A percentile compares a stretch with the other conserved stretches of the same genome.
Evolutionary conservation across 192 early-diverging fungal genomes (phyloP).

Genomic region (Backusella morwellensis): DNA sequence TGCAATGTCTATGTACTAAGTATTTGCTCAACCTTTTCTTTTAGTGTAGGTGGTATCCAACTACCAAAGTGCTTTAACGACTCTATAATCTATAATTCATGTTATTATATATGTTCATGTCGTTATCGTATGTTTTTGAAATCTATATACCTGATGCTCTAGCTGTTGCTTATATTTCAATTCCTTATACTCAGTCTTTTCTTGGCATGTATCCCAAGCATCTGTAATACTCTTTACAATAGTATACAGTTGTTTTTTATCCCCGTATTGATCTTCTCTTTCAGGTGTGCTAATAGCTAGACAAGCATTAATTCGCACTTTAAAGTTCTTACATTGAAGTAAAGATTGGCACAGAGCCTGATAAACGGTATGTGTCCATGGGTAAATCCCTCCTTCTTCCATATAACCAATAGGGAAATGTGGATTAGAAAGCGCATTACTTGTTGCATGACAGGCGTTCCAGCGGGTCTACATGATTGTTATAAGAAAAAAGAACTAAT

Average conservation of each 20-base stretch:
- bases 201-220: slow-evolving; percentile 13
- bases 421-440: slow-evolving; percentile 55
- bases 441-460: slow-evolving; percentile 76
- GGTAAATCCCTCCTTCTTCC: slow-evolving; percentile 31
- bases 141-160: slow-evolving; percentile 13
- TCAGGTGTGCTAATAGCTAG: slow-evolving; percentile 44
- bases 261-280: slow-evolving; percentile 40
- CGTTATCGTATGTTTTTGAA: not conserved
- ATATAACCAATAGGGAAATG: slow-evolving; percentile 57
- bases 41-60: not conserved
- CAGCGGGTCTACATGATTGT: slow-evolving; percentile 56
- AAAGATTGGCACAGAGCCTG: slow-evolving; percentile 51
- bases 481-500: not conserved
- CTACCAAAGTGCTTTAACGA: not conserved
- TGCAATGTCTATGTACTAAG: not conserved
- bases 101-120: not conserved
- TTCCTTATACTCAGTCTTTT: slow-evolving; percentile 20
- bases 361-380: slow-evolving; percentile 53
- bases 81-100: not conserved
- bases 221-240: slow-evolving; percentile 38
- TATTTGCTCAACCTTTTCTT: not conserved
- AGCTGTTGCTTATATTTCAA: slow-evolving; percentile 26
- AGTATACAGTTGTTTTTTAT: slow-evolving; percentile 31
- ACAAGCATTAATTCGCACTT: slow-evolving; percentile 74
- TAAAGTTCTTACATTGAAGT: slow-evolving; percentile 66